These are phyloP conservation scores for Leccinum ponderosum DNA, from an alignment of 1,284 basidiomycete species.

Conservation along the genomic window DNA sequence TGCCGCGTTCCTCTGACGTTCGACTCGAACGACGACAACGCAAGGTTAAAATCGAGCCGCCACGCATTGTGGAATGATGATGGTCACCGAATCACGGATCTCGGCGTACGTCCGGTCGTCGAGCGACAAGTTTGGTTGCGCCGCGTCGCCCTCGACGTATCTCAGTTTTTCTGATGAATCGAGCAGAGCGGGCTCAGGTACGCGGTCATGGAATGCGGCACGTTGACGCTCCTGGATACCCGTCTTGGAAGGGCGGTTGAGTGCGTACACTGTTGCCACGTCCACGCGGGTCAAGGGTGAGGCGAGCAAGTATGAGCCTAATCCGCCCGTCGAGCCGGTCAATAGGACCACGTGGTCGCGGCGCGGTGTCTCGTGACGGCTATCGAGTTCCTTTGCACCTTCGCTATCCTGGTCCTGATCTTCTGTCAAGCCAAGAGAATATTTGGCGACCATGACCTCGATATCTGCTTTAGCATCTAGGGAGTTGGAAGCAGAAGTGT, in stretches of 20 bases:
- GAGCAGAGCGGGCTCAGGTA: slow-evolving; percentile 31
- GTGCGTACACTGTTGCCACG: slow-evolving; percentile 32
- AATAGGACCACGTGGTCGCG: slow-evolving; percentile 22
- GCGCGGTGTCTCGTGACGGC: not conserved
- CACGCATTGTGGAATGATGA: slow-evolving; percentile 14
- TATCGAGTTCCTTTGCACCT: not conserved
- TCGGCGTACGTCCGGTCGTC: slow-evolving; percentile 19
- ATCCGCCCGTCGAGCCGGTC: slow-evolving; percentile 34
- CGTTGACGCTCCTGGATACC: slow-evolving; percentile 26
- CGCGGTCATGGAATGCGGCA: slow-evolving; percentile 30
- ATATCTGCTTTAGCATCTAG: slow-evolving; percentile 18
- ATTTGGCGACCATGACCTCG: slow-evolving; percentile 30
- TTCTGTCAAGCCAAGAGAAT: slow-evolving; percentile 6
- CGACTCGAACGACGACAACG: slow-evolving; percentile 35
- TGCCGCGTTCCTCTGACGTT: slow-evolving; percentile 30
- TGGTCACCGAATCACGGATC: slow-evolving; percentile 25
- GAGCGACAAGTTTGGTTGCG: slow-evolving; percentile 28
- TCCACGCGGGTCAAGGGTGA: slow-evolving; percentile 17
- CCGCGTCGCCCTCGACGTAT: slow-evolving; percentile 31
- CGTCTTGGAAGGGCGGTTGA: slow-evolving; percentile 29
- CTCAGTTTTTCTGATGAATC: slow-evolving; percentile 29
- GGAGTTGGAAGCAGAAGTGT: not conserved
- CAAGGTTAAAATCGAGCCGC: slow-evolving; percentile 38
- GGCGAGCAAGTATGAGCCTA: slow-evolving; percentile 33
- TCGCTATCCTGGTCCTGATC: not conserved